Conservation (phyloP, 2,329 filamentous ascomycete genomes). For the Penicillium sp. region DNA sequence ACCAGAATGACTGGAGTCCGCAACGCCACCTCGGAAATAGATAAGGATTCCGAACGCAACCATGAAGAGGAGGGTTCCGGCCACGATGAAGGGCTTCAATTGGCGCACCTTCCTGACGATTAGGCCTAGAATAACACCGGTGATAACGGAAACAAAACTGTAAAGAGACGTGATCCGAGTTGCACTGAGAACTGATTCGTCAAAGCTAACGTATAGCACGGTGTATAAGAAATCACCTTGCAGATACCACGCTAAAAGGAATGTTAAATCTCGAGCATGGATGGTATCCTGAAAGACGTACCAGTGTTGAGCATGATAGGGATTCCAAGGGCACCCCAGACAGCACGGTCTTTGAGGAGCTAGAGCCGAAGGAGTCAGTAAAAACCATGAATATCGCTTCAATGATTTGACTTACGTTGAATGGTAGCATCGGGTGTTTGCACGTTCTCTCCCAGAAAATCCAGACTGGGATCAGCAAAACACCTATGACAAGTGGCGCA, state of each 20-base stretch:
- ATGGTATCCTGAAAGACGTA: constrained; percentile 1
- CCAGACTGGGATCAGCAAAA: constrained; percentile 51
- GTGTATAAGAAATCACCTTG: constrained; percentile 66
- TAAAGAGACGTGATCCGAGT: constrained; percentile 62
- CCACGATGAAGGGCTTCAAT: constrained; percentile 63
- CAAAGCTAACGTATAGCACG: constrained; percentile 60
- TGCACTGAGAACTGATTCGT: constrained; percentile 56
- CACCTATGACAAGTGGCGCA: constrained; percentile 51
- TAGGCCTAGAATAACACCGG: constrained; percentile 56
- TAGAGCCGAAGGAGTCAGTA: constrained; percentile 11
- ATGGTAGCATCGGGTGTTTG: constrained; percentile 58
- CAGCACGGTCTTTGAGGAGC: constrained; percentile 61
- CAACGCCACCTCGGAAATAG: constrained; percentile 57
- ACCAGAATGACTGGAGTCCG: constrained; percentile 49
- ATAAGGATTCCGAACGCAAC: constrained; percentile 66
- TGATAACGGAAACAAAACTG: constrained; percentile 57
- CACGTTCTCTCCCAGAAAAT: constrained; percentile 55
- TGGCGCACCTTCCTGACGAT: constrained; percentile 58
- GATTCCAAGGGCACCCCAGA: constrained; percentile 63
- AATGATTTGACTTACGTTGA: constrained; percentile 38
- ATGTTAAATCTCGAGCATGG: not conserved
- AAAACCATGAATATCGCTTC: not conserved
- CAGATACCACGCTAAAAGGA: constrained; percentile 54
- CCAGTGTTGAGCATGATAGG: constrained; percentile 35
- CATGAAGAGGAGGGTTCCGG: constrained; percentile 59